Evolutionary conservation across 2,329 filamentous ascomycete genomes (phyloP).

Genomic region (Trichocomaceae sp.): DNA sequence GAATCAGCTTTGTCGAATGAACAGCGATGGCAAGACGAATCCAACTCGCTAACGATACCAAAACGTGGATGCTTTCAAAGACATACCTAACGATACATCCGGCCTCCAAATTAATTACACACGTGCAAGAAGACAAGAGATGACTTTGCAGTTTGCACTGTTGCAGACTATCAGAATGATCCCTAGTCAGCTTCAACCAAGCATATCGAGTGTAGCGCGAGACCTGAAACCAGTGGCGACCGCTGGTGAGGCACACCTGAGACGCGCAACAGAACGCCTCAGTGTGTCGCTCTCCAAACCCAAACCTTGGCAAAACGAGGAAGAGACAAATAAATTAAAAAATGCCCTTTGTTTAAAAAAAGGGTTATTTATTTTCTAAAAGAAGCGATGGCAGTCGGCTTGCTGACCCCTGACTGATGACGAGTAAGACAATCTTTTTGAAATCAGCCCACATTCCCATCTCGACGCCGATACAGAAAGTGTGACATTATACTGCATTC

Average conservation of each 20-base stretch:
- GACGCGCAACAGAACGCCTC: slow-evolving; percentile 4
- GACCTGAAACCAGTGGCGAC: background rate
- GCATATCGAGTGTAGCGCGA: background rate
- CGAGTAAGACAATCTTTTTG: no score
- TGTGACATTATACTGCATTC: background rate
- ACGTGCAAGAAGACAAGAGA: background rate
- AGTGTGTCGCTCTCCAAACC: background rate
- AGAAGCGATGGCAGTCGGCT: no score
- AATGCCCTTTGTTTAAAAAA: no score
- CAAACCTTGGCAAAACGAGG: slow-evolving; percentile 2
- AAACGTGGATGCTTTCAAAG: no score
- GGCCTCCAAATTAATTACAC: no score
- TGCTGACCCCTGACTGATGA: background rate
- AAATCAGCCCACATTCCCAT: background rate
- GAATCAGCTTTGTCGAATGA: background rate
- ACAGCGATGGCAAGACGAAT: background rate
- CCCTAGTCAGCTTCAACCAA: no score
- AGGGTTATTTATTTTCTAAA: no score
- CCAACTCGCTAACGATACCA: background rate
- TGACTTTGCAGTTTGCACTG: no score
- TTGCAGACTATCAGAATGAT: background rate
- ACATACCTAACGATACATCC: background rate
- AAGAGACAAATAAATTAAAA: background rate
- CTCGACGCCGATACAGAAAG: background rate
- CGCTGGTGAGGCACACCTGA: slow-evolving; percentile 6